Conservation (phyloP, 2,329 filamentous ascomycete genomes). For the Trichoderma simmonsii region DNA sequence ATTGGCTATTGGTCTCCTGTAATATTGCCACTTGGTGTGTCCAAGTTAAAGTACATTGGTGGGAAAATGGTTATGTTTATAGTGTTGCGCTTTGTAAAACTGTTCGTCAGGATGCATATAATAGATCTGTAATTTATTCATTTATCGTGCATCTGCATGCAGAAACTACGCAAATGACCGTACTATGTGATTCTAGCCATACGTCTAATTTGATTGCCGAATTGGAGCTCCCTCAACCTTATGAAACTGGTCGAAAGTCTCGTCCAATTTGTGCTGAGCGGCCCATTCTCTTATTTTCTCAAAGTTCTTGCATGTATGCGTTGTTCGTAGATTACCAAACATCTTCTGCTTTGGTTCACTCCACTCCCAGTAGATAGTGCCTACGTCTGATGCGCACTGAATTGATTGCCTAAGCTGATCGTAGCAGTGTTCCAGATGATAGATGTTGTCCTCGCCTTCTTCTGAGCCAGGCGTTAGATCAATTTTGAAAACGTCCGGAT, state of each 20-base stretch:
- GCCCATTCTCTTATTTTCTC: conserved; percentile 50
- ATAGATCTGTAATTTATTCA: not conserved
- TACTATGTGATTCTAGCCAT: not conserved
- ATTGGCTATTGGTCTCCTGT: not conserved
- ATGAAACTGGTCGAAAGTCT: conserved; percentile 19
- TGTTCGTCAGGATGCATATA: not conserved
- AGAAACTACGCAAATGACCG: not conserved
- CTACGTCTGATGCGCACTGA: conserved; percentile 52
- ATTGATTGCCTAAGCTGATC: conserved; percentile 52
- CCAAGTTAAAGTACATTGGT: not conserved
- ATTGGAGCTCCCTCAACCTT: conserved; percentile 21
- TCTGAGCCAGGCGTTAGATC: conserved; percentile 45
- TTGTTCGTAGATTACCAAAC: conserved; percentile 52
- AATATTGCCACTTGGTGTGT: not conserved
- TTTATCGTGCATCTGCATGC: not conserved
- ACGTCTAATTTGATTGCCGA: not conserved
- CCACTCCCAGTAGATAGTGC: conserved; percentile 51
- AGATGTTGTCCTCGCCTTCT: conserved; percentile 33
- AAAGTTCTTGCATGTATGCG: conserved; percentile 53
- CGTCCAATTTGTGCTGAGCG: conserved; percentile 27
- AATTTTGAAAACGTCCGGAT: conserved; percentile 44
- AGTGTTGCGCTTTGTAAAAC: not conserved
- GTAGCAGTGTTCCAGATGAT: conserved; percentile 47
- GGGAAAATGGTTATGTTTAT: not conserved
- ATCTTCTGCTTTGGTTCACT: conserved; percentile 44